A percentile compares a stretch with the other conserved stretches of the same genome.
phyloP scores from a whole-genome alignment of 2,329 filamentous ascomycete genomes.

The Byssochlamys sp. region DNA sequence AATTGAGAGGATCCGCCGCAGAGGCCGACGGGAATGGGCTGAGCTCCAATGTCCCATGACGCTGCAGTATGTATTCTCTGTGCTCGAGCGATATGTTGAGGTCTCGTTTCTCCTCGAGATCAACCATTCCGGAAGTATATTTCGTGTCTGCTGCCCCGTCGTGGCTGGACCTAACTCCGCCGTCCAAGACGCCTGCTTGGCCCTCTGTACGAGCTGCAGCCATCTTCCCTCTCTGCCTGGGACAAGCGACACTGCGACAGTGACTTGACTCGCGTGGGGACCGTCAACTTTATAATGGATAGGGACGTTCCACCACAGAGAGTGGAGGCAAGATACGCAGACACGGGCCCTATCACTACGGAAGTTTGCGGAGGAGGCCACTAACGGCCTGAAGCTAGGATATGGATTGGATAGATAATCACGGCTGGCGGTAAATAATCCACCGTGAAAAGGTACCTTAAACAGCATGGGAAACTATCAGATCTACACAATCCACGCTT shows the following conservation, averaged over 20 bases:
- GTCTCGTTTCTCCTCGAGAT: neutral
- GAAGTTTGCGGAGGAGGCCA: neutral
- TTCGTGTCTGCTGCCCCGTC: neutral
- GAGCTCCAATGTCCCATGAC: slow-evolving; percentile 47
- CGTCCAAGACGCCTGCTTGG: neutral
- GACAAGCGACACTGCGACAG: neutral
- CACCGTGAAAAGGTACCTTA: too few relatives aligned
- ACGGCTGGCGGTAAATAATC: too few relatives aligned
- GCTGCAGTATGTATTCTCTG: slow-evolving; percentile 42
- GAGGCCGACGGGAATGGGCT: slow-evolving; percentile 45
- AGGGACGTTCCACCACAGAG: neutral
- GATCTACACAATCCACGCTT: too few relatives aligned
- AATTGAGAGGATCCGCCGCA: slow-evolving; percentile 43
- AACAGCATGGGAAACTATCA: too few relatives aligned
- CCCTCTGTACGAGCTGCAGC: neutral
- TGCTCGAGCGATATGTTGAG: slow-evolving; percentile 17
- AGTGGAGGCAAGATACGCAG: neutral
- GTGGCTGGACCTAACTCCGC: neutral
- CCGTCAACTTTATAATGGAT: neutral
- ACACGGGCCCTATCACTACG: neutral
- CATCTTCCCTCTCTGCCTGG: neutral
- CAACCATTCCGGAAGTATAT: slow-evolving; percentile 3
- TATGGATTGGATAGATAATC: too few relatives aligned
- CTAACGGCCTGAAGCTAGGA: too few relatives aligned
- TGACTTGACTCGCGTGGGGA: neutral